Evolutionary conservation across 257 asterid species (phyloP).

Genomic region (Thymus quinquecostatus): DNA sequence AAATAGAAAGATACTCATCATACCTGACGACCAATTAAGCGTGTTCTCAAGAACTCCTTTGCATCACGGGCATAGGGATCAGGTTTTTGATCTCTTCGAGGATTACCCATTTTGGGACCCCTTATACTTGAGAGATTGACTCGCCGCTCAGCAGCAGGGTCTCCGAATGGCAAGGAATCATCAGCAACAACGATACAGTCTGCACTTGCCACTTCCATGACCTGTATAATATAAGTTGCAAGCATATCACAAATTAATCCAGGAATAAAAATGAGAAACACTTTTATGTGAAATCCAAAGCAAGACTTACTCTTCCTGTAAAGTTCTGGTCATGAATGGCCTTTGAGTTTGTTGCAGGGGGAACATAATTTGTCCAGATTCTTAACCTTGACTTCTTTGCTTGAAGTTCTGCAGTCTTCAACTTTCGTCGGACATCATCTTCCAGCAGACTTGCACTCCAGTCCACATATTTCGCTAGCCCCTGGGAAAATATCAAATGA

Average conservation of each 20-base stretch:
- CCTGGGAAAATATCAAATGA: slow-evolving; percentile 47
- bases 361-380: slow-evolving; percentile 87
- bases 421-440: slow-evolving; percentile 68
- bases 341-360: slow-evolving; percentile 86
- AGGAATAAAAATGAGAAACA: slow-evolving; percentile 1
- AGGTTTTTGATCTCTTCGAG: slow-evolving; percentile 92
- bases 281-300: slow-evolving; percentile 3
- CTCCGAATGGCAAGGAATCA: slow-evolving; percentile 88
- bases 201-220: slow-evolving; percentile 88
- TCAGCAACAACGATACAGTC: slow-evolving; percentile 92
- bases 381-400: slow-evolving; percentile 78
- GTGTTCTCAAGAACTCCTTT: slow-evolving; percentile 89
- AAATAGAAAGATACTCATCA: slow-evolving; percentile 24
- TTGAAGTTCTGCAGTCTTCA: slow-evolving; percentile 87
- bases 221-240: slow-evolving; percentile 53
- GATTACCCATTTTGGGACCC: slow-evolving; percentile 94
- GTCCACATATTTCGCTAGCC: slow-evolving; percentile 82
- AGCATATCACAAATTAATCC: slow-evolving; percentile 4
- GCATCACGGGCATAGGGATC: slow-evolving; percentile 98
- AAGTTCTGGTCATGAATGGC: slow-evolving; percentile 96
- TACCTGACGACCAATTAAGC: slow-evolving; percentile 91
- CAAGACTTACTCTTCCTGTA: slow-evolving; percentile 71
- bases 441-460: slow-evolving; percentile 92
- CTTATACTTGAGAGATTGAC: slow-evolving; percentile 96
- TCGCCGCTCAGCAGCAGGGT: slow-evolving; percentile 93